Conservation (phyloP, 805 yeast species). For the Zygosaccharomyces bailii region DNA sequence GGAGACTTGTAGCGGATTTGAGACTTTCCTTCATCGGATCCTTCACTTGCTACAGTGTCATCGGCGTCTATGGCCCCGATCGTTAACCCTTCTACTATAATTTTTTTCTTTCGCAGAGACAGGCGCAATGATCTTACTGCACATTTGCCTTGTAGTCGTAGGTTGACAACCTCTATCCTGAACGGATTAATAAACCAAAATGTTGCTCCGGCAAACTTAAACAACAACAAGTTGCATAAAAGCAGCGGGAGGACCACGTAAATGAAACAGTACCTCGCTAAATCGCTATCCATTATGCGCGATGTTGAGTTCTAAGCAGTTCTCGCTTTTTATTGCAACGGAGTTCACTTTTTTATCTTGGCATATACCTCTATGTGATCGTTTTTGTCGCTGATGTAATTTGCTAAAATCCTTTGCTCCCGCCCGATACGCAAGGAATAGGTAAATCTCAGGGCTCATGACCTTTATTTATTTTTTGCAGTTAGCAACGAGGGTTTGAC, state of each 20-base stretch:
- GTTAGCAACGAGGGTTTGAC: neutral
- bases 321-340: neutral
- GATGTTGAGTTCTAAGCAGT: neutral
- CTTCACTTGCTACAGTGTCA: neutral
- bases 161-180: conserved; percentile 15
- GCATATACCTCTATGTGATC: neutral
- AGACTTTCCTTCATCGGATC: neutral
- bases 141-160: conserved; percentile 15
- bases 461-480: neutral
- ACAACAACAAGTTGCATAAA: conserved; percentile 7
- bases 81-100: conserved; percentile 4
- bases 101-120: conserved; percentile 19
- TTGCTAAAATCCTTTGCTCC: conserved; percentile 2
- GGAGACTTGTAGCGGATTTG: no score
- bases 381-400: neutral
- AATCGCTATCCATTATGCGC: neutral
- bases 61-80: neutral
- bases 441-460: conserved; percentile 1
- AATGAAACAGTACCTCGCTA: conserved; percentile 7
- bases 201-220: conserved; percentile 15
- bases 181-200: conserved; percentile 24
- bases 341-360: neutral
- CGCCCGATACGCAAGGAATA: conserved; percentile 1
- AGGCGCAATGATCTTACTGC: conserved; percentile 21
- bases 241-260: conserved; percentile 9